Evolutionary conservation across 2,329 filamentous ascomycete genomes (phyloP), one percentile per base, ranked within the genome.

Genomic region (Seiridium cupressi): DNA sequence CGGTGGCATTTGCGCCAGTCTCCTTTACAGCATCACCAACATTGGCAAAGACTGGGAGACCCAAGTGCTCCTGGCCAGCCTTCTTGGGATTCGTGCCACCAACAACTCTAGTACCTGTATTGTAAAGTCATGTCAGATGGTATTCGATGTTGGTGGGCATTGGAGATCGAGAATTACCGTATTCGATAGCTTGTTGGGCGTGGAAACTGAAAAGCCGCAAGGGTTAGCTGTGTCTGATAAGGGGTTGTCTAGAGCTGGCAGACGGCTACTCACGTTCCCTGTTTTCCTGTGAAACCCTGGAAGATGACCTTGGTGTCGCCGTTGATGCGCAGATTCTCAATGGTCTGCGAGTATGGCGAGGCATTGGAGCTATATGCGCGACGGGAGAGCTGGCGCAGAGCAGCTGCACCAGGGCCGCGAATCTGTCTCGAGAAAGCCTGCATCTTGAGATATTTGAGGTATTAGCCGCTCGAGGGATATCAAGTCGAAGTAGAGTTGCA

Each of bases 11-110:
- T 66, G 95, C 94, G 73, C 92, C 92, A 56, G 92, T 96, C 79
- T 93, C 81, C 84, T 93, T 95, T 66, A 96, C 87, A 65, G 91
- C 95, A 59, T 99, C 93, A 69, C 81, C 80, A 69, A 99, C 95
- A 70, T 86, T 94, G 72, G 87, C 91, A 80, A 98, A 99, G 73
- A 99, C 95, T 62, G 95, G 95, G 69, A 90, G 90, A 75, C 88
- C 92, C 64, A 99, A 88, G 79, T 99, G 95, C 75, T 87, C 89
- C 72, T 86, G 81, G 73, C 95, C 95, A 67, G 95, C 95, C 84
- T 99, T 99, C 86, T 97, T 98, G 75, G 95, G 95, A 84, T 98
- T 98, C 74, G 94, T 98, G 75, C 95, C 95, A 77, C 95, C 95
- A 68, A 99, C 93, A 68, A 99, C 92, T 77, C 97, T 94, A 71